A percentile compares a stretch with the other conserved stretches of the same genome.
Evolutionary conservation across 139 green algal genomes (phyloP).

Genomic region (Chlorella sp.): DNA sequence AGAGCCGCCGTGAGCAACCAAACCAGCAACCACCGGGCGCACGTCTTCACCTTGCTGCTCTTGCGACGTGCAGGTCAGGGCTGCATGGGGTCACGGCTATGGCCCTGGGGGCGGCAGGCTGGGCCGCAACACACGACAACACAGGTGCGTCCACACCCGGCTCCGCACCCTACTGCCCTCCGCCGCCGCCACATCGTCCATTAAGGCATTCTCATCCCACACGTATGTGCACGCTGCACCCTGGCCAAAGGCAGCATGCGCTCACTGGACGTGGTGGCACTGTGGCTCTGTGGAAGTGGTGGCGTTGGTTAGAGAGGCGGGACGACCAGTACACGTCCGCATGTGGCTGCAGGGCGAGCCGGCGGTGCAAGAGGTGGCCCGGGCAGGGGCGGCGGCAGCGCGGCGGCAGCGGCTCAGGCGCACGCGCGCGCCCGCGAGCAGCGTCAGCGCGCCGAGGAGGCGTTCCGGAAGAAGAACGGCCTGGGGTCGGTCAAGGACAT

Average conservation of each 20-base stretch:
- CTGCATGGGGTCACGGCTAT: conserved; percentile 1
- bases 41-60: no score
- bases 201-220: no score
- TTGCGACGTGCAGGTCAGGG: conserved; percentile 8
- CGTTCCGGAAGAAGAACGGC: no score
- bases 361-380: neutral
- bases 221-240: neutral
- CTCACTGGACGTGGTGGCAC: neutral
- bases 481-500: no score
- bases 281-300: neutral
- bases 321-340: no score
- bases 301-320: no score
- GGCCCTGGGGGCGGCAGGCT: conserved; percentile 4
- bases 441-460: neutral
- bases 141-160: neutral
- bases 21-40: no score
- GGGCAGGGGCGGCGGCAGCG: neutral
- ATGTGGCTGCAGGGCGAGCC: no score
- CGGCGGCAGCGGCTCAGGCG: neutral
- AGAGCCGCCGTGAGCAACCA: no score
- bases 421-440: neutral
- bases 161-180: neutral
- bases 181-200: neutral
- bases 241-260: neutral
- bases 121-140: neutral